Conservation (phyloP, 108 stramenopile species). For the Chaetoceros tenuissimus region DNA sequence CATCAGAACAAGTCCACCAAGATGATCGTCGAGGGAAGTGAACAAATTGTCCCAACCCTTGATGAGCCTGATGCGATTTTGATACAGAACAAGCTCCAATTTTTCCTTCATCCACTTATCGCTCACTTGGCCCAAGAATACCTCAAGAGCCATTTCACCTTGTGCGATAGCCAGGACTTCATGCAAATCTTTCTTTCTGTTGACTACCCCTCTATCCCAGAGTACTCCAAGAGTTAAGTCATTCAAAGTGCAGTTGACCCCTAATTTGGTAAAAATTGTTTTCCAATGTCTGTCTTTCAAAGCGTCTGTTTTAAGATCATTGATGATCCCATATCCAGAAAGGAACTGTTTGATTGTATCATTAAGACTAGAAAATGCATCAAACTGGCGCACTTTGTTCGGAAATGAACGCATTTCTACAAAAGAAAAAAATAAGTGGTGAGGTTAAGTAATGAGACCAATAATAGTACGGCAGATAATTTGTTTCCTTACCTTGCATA, state of each 20-base stretch:
- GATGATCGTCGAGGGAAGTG: slow-evolving; percentile 93
- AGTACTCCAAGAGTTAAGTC: slow-evolving; percentile 89
- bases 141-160: slow-evolving; percentile 97
- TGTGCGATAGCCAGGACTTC: slow-evolving; percentile 90
- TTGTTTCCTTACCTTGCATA: slow-evolving; percentile 55
- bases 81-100: slow-evolving; percentile 89
- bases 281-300: slow-evolving; percentile 98
- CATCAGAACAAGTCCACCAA: slow-evolving; percentile 87
- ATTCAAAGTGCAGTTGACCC: slow-evolving; percentile 49
- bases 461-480: too few species aligned
- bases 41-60: slow-evolving; percentile 95
- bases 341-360: slow-evolving; percentile 70
- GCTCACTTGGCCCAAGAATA: slow-evolving; percentile 90
- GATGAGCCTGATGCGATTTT: slow-evolving; percentile 90
- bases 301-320: slow-evolving; percentile 91
- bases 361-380: slow-evolving; percentile 79
- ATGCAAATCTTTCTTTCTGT: slow-evolving; percentile 74
- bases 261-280: slow-evolving; percentile 69
- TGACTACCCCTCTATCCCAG: slow-evolving; percentile 85
- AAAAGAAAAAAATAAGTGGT: background rate
- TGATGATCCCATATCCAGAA: slow-evolving; percentile 55
- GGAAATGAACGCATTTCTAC: slow-evolving; percentile 60
- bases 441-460: too few species aligned
- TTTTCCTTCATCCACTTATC: slow-evolving; percentile 92
- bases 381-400: slow-evolving; percentile 92